Evolutionary conservation across 352 stramenopile species (phyloP), one percentile per base, ranked within the genome.

Genomic region (Saprolegnia parasitica): DNA sequence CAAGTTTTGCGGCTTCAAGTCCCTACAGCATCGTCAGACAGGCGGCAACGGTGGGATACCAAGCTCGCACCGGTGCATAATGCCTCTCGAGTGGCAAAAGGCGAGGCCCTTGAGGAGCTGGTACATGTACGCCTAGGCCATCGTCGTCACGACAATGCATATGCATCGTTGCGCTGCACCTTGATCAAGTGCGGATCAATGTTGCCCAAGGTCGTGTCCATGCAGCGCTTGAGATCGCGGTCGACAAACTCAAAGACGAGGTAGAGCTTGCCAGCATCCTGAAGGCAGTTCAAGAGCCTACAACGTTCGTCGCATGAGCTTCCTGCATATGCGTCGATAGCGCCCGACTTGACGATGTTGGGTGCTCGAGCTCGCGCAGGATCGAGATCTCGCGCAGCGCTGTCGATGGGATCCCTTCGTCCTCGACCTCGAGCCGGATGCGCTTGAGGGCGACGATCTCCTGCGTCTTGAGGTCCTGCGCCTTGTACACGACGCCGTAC

Each of bases 191-290:
- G 50, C 0, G 73, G 68, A 47, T 92, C 84, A 21, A 94, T 71
- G 42, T 74, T 80, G 29, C 82, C 82, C 18, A 91, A 75, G 37
- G 85, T 90, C 71, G 90, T 80, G 79, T 98, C 95, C 89, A 98
- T 97, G 77, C 89, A 96, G 26, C 84, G 87, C 79, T 99, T 99
- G 29, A 99, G 83, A 77, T 99, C 97, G 55, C 97, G 93, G 76
- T 99, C 97, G 67, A 99, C 95, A 72, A 99, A 99, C 87, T 99
- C 97, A 74, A 99, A 99, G 5, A 99, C 96, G 37, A 99, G 86
- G 76, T 99, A 99, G 37, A 99, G 91, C 72, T 97, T 97, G 56
- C 91, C 90, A 29, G 96, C 84, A 58, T 94, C 92, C 81, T 98
- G 95, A 26, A 98, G 86, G 52, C 98, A 98, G 78, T 99, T 93